Evolutionary conservation across 768 basidiomycete species (phyloP).

Genomic region (Hortiboletus campestris): DNA sequence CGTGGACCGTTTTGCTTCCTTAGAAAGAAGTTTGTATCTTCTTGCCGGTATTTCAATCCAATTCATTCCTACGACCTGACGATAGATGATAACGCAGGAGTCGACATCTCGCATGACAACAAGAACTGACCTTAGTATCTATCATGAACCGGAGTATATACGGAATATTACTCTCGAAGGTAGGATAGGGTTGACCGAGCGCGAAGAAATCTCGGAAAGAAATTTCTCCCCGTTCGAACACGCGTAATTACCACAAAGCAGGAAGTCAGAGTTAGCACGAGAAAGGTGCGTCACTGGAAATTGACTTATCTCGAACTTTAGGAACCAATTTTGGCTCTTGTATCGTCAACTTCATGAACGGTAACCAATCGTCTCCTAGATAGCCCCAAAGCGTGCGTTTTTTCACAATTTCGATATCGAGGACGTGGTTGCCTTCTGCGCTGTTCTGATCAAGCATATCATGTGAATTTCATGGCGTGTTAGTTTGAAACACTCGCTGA

Average conservation of each 20-base stretch:
- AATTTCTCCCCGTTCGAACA: conserved; percentile 76
- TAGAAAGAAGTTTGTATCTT: conserved; percentile 65
- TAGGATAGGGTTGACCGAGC: conserved; percentile 49
- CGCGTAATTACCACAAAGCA: conserved; percentile 38
- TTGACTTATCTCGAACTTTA: conserved; percentile 85
- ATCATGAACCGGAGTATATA: conserved; percentile 97
- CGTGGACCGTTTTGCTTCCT: conserved; percentile 61
- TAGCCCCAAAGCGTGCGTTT: conserved; percentile 87
- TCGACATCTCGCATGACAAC: not conserved
- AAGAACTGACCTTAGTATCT: conserved; percentile 73
- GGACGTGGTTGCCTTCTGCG: conserved; percentile 40
- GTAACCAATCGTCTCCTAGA: conserved; percentile 69
- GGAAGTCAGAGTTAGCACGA: conserved; percentile 16
- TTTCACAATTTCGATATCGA: conserved; percentile 54
- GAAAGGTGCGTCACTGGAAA: not conserved
- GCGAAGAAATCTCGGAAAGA: conserved; percentile 59
- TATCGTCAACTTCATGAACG: conserved; percentile 85
- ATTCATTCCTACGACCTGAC: conserved; percentile 94
- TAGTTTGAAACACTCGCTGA: not conserved
- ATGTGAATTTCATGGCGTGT: not conserved
- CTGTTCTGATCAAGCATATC: conserved; percentile 12
- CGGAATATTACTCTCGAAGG: conserved; percentile 92
- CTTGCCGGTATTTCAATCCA: conserved; percentile 94
- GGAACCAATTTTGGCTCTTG: conserved; percentile 73
- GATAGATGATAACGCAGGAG: not conserved